These are phyloP conservation scores for Paraphoma chrysanthemicola DNA, from an alignment of 2,329 filamentous ascomycete species.

Conservation along the genomic window DNA sequence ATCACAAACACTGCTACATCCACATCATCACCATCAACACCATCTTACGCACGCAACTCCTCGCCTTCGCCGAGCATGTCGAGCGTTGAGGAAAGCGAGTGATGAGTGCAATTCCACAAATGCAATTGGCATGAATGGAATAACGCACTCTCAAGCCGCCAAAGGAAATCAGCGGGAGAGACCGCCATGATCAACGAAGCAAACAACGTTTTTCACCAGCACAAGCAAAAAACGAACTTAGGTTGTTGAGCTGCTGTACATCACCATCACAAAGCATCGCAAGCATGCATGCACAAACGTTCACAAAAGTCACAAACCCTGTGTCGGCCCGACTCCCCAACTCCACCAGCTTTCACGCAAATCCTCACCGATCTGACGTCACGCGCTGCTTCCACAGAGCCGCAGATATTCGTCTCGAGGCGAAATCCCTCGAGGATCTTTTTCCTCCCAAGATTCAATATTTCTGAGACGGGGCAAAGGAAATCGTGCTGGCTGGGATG, in stretches of 20 bases:
- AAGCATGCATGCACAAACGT: too few relatives aligned
- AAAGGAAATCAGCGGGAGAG: not conserved
- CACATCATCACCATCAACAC: slow-evolving; percentile 16
- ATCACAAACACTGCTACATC: slow-evolving; percentile 19
- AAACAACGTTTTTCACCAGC: not conserved
- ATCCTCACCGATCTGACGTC: not conserved
- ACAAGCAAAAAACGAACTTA: not conserved
- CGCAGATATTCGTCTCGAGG: not conserved
- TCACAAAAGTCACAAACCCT: too few relatives aligned
- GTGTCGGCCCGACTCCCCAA: too few relatives aligned
- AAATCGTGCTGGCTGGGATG: not conserved
- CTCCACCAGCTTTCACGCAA: not conserved
- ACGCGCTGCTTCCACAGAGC: not conserved
- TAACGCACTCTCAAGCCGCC: not conserved
- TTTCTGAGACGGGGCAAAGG: not conserved
- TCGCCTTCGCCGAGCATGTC: slow-evolving; percentile 37
- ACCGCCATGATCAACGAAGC: not conserved
- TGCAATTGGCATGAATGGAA: not conserved
- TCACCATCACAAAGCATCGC: not conserved
- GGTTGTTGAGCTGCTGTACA: not conserved
- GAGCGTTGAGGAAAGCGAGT: slow-evolving; percentile 33
- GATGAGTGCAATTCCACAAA: slow-evolving; percentile 7
- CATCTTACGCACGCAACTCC: slow-evolving; percentile 23
- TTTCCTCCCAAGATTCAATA: not conserved
- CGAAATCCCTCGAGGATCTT: not conserved